phyloP scores from a whole-genome alignment of 164 flowering plant genomes.

The Euptelea pleiosperma region DNA sequence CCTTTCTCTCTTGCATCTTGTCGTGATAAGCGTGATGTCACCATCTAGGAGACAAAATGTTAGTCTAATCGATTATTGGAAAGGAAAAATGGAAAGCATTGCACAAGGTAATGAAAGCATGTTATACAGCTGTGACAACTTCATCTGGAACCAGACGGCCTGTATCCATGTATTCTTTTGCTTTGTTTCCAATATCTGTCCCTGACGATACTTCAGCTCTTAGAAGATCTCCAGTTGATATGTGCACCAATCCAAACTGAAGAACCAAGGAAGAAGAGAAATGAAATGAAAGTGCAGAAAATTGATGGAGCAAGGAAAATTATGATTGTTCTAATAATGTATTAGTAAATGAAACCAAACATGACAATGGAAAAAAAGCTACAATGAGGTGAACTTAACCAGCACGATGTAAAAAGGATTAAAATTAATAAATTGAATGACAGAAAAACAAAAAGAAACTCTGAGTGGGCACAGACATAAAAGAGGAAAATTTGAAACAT shows the following conservation, averaged over 20 bases:
- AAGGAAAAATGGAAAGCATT: not conserved
- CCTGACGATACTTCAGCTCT: conserved; percentile 86
- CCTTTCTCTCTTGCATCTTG: conserved; percentile 81
- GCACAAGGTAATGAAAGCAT: conserved; percentile 4
- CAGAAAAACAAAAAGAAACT: not conserved
- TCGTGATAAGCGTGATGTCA: conserved; percentile 58
- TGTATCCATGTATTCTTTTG: conserved; percentile 79
- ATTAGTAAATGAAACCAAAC: not conserved
- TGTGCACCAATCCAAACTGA: conserved; percentile 94
- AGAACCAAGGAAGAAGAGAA: conserved; percentile 19
- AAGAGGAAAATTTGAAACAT: not conserved
- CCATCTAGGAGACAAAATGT: conserved; percentile 60
- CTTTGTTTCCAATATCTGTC: conserved; percentile 81
- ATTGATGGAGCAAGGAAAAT: not conserved
- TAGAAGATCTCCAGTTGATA: conserved; percentile 91
- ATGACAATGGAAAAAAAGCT: not conserved
- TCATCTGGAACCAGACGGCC: conserved; percentile 95
- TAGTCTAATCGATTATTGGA: not conserved
- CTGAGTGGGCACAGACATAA: not conserved
- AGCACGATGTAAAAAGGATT: not conserved
- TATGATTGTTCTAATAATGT: too few relatives aligned
- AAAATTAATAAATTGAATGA: conserved; percentile 2
- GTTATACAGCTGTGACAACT: conserved; percentile 70
- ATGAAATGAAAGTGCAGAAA: conserved; percentile 1
- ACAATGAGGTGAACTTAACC: too few relatives aligned